Conservation (phyloP, 345 rosid species). For the Eutrema japonicum region DNA sequence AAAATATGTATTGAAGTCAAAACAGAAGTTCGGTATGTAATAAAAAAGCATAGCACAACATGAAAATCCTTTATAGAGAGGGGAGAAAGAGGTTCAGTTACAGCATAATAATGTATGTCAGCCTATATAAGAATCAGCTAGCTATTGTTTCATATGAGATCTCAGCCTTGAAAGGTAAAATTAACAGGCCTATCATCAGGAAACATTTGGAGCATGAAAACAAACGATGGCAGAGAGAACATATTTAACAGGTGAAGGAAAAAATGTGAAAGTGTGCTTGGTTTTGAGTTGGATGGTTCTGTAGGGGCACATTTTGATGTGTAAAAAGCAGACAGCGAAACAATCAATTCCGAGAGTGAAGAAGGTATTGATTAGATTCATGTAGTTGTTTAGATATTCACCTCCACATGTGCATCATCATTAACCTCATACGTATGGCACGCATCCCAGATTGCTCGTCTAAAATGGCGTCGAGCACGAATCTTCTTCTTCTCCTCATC, state of each 20-base stretch:
- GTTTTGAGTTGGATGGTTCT: no score
- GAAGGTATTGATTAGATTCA: not conserved
- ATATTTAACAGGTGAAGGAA: no score
- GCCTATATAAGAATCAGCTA: not conserved
- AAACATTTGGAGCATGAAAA: no score
- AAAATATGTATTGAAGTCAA: not conserved
- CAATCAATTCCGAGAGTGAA: not conserved
- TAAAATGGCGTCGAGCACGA: constrained; percentile 56
- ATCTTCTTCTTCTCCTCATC: constrained; percentile 33
- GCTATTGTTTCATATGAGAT: not conserved
- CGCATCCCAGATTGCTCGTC: constrained; percentile 57
- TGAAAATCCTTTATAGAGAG: not conserved
- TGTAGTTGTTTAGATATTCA: constrained; percentile 2
- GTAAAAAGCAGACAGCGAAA: not conserved
- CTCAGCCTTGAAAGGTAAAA: not conserved
- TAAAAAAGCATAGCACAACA: not conserved
- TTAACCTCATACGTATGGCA: constrained; percentile 44
- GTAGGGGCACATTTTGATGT: not conserved
- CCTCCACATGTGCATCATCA: constrained; percentile 72
- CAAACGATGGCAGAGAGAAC: no score
- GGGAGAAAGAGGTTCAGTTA: not conserved
- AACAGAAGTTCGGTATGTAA: not conserved
- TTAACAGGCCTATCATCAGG: not conserved
- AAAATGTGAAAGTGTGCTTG: no score
- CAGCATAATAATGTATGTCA: not conserved